phyloP scores from a whole-genome alignment of 768 basidiomycete species.

The Scleroderma citrinum region DNA sequence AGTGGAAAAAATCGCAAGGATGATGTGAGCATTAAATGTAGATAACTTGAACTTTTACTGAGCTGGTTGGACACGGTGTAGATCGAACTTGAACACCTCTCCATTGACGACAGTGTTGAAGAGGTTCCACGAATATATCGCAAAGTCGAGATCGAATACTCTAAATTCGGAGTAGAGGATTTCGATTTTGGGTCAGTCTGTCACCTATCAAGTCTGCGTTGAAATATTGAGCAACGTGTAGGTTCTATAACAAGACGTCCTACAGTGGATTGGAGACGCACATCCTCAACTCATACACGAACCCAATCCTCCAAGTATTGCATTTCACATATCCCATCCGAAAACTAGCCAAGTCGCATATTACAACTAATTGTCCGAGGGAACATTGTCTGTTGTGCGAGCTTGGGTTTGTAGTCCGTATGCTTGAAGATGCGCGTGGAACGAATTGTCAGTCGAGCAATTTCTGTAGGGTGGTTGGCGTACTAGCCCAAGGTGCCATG shows the following conservation, averaged over 20 bases:
- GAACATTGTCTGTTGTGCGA: conserved; percentile 96
- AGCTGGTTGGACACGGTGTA: conserved; percentile 15
- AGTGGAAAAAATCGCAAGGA: conserved; percentile 61
- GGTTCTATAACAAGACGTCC: conserved; percentile 89
- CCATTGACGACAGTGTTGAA: conserved; percentile 46
- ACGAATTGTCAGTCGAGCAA: conserved; percentile 96
- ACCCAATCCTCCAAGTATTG: conserved; percentile 83
- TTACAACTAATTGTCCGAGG: conserved; percentile 77
- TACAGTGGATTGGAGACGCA: conserved; percentile 95
- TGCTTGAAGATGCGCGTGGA: conserved; percentile 93
- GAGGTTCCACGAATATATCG: conserved; percentile 79
- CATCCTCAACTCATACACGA: conserved; percentile 96
- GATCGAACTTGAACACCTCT: conserved; percentile 50
- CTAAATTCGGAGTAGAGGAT: conserved; percentile 97
- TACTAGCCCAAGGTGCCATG: conserved; percentile 72
- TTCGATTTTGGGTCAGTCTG: conserved; percentile 87
- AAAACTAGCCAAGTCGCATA: conserved; percentile 83
- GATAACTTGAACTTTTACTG: not conserved
- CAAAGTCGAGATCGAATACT: conserved; percentile 96
- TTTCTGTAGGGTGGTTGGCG: conserved; percentile 90
- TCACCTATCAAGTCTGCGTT: not conserved
- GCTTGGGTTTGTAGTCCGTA: conserved; percentile 87
- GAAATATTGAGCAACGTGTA: conserved; percentile 23
- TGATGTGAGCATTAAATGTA: conserved; percentile 35
- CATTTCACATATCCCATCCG: conserved; percentile 80